These are phyloP conservation scores for Luffa aegyptiaca DNA, from an alignment of 306 rosid species.

Conservation along the genomic window DNA sequence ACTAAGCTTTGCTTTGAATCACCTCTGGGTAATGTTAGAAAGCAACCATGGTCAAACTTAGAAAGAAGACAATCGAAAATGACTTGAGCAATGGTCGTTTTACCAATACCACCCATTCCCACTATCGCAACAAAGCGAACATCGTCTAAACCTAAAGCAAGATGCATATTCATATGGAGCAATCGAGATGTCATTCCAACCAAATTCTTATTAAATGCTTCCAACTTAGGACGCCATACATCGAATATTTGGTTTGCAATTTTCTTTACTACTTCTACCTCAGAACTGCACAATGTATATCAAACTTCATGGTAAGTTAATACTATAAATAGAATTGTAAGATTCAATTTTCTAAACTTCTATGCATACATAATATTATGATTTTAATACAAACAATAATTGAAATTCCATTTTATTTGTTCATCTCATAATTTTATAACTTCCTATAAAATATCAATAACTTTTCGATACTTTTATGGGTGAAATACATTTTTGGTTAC, in stretches of 20 bases:
- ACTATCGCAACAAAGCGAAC: constrained; percentile 9
- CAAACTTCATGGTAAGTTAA: neutral
- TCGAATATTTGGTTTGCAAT: neutral
- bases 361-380: neutral
- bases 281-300: neutral
- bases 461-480: too few relatives aligned
- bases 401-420: neutral
- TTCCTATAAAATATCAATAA: too few relatives aligned
- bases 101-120: constrained; percentile 19
- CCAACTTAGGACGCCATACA: neutral
- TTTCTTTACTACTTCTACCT: neutral
- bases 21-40: neutral
- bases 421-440: neutral
- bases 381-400: neutral
- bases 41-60: neutral
- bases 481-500: too few relatives aligned
- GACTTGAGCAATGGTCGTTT: neutral
- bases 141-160: neutral
- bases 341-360: neutral
- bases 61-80: neutral
- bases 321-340: neutral
- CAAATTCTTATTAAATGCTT: neutral
- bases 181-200: neutral
- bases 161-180: neutral
- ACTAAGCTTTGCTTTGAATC: neutral